Percentiles rank a stretch among this genome's conserved stretches.
phyloP scores from a whole-genome alignment of 2,329 filamentous ascomycete species.

The Fusarium lateritium region DNA sequence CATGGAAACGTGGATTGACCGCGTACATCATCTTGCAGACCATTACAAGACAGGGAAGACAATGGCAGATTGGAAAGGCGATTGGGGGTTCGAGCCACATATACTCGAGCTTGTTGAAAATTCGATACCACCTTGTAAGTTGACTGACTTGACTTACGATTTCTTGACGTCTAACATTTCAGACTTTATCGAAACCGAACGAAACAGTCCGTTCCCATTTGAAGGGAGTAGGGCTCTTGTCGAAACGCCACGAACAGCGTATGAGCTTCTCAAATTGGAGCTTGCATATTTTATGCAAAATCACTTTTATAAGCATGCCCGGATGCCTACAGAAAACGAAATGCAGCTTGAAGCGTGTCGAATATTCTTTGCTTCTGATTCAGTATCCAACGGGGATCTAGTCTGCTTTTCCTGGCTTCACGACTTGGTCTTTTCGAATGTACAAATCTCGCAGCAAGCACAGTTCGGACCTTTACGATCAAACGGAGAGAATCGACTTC shows the following conservation, averaged over 20 bases:
- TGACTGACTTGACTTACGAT: fast-evolving
- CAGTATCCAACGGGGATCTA: background rate
- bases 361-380: constrained; percentile 33
- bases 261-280: constrained; percentile 43
- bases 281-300: constrained; percentile 46
- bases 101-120: constrained; percentile 58
- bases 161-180: background rate
- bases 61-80: constrained; percentile 61
- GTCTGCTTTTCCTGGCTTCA: constrained; percentile 38
- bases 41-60: constrained; percentile 59
- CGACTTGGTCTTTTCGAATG: constrained; percentile 38
- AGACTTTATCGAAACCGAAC: constrained; percentile 46
- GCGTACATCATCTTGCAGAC: constrained; percentile 57
- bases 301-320: constrained; percentile 35
- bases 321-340: constrained; percentile 35
- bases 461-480: constrained; percentile 48
- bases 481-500: constrained; percentile 43
- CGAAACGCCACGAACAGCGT: constrained; percentile 40
- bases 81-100: constrained; percentile 59
- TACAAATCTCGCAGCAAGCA: constrained; percentile 34
- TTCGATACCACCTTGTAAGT: constrained; percentile 58
- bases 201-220: constrained; percentile 41
- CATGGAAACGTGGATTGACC: constrained; percentile 55
- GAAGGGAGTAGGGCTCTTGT: constrained; percentile 37
- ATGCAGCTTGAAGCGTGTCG: constrained; percentile 45